Base-by-base conservation (phyloP, 176 grass and related monocot species). In the Oryza officinalis region DNA sequence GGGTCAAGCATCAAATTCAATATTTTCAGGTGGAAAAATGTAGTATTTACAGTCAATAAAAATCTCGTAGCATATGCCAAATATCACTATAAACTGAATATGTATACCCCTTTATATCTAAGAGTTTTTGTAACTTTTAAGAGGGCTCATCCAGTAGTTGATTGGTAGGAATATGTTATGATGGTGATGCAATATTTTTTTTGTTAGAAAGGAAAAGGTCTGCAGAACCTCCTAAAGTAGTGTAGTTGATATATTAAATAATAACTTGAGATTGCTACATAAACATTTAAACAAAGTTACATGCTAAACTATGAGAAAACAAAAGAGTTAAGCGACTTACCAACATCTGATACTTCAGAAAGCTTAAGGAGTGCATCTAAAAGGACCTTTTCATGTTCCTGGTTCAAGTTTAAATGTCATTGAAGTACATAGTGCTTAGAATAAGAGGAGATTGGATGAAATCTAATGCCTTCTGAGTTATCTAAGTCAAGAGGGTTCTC, bases 331-430 rank as follows among this genome's bases (percentile, higher is more conserved):
- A 61, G 72, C 59, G 14, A n/a, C 72, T 47, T 82, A 82, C 86
- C 73, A 84, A 31, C 49, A 79, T 85, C 71, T 80, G 83, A 79
- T 72, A 85, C 63, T 87, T 84, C 86, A 60, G 68, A 89, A 67
- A 96, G 85, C 49, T 75, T 80, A 75, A 30, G 49, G 22, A 93
- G 80, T 28, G 90, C 94, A 80, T 83, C 91, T 74, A 93, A 69
- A 37, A 96, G 90, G 13, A 82, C 73, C 46, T 76, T 93, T 65
- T 96, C 94, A 12, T 93, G 94, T 66, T 61, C 83, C 94, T 93
- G 66, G 28, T 89, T 72, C 72, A 63, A 81, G 46, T 31, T 35
- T 66, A 60, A 78, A 81, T 81, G 61, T 67, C 64, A 88, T 37
- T 54, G 15, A 82, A 74, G 14, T 70, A 38, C 30, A 86, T 79